Conservation (phyloP, 768 basidiomycete species). For the Pleurotus sapidus region DNA sequence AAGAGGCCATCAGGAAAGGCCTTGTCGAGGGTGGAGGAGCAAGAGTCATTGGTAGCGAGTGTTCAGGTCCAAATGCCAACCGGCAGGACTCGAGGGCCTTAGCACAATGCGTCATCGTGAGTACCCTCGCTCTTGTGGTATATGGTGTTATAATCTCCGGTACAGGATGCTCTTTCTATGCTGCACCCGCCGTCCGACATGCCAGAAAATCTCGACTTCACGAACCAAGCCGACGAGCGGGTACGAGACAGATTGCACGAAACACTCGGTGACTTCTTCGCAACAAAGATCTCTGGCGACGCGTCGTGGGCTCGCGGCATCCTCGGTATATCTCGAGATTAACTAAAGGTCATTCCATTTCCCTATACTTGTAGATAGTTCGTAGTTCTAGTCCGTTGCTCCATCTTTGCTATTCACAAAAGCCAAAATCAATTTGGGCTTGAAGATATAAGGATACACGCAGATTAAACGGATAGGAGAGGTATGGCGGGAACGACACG, state of each 20-base stretch:
- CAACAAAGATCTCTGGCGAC: conserved; percentile 53
- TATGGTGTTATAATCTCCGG: neutral
- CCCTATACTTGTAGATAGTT: neutral
- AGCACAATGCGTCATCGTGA: conserved; percentile 61
- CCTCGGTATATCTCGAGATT: conserved; percentile 24
- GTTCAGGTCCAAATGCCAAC: conserved; percentile 24
- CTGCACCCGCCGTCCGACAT: conserved; percentile 57
- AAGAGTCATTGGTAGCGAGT: conserved; percentile 69
- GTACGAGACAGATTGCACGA: conserved; percentile 46
- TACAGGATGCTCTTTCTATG: conserved; percentile 59
- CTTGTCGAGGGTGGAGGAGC: conserved; percentile 80
- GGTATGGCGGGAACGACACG: neutral
- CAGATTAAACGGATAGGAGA: conserved; percentile 2
- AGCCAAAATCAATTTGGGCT: conserved; percentile 8
- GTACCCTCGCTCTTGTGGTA: conserved; percentile 10
- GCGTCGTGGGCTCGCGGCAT: conserved; percentile 64
- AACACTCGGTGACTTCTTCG: conserved; percentile 61
- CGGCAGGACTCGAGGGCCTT: conserved; percentile 38
- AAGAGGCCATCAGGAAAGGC: conserved; percentile 82
- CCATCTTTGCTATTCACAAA: neutral
- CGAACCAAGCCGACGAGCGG: conserved; percentile 44
- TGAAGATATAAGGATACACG: neutral
- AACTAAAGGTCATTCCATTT: neutral
- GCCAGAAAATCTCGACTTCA: conserved; percentile 49
- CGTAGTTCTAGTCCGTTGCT: neutral